Evolutionary conservation across 2,329 filamentous ascomycete genomes (phyloP), one percentile per base, ranked within the genome.

Genomic region (Zymoseptoria brevis): DNA sequence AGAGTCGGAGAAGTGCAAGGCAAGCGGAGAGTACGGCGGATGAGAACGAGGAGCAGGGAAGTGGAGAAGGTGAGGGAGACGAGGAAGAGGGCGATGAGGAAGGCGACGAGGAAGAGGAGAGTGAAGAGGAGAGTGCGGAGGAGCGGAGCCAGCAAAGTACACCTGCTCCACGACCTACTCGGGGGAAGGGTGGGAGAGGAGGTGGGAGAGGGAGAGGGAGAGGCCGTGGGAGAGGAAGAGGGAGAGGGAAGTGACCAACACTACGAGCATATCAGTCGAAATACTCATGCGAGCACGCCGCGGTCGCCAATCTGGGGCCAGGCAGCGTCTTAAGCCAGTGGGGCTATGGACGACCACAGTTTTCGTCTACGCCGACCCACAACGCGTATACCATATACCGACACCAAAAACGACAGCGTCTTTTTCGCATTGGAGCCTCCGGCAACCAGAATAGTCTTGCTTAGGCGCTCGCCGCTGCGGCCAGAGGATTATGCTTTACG

Each of bases 11-110:
- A 50, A 67, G 64, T 26, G 64, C 67, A 22, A 66, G 69, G 51
- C 66, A 69, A 57, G 65, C 63, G 5, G 69, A 69, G 50, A 65
- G 62, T 45, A 66, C 63, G 11, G 63, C 61, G n/a, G 68, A 67
- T 22, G 65, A 67, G 35, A 61, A 62, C 21, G 67, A 67, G 50
- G 65, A 56, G 5, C 51, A 24, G 3, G 29, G 51, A 6, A 29
- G 22, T 24, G 59, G 60, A 45, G 62, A 65, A 9, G 60, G 63
- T 16, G 64, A 24, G 4, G 66, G 64, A 13, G 64, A 22, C 21
- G 21, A 67, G 45, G 64, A 67, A 2, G 64, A 65, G 41, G 66
- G 63, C 3, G 63, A 64, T 35, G 60, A 63, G 9, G 64, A 65
- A 4, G 62, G 64, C 11, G 63, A 64, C 2, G 61, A 62, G 21